phyloP scores from a whole-genome alignment of 768 basidiomycete genomes.

The Trametes coccinea region DNA sequence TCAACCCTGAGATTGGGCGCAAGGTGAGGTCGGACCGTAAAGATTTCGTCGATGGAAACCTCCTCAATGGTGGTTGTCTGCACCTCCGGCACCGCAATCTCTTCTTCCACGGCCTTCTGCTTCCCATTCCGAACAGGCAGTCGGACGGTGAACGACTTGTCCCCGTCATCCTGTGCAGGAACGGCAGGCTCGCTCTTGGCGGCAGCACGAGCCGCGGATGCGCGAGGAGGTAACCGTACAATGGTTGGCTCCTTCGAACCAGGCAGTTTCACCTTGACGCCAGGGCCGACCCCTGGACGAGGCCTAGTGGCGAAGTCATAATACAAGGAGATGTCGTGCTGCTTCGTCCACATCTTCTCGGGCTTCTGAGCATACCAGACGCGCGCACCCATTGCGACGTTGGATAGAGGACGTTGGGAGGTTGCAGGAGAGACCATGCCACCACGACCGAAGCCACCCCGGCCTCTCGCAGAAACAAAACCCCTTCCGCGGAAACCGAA shows the following conservation, averaged over 20 bases:
- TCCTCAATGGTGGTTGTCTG: conserved; percentile 36
- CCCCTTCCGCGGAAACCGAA: conserved; percentile 47
- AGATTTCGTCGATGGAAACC: conserved; percentile 53
- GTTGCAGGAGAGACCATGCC: conserved; percentile 19
- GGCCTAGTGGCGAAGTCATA: conserved; percentile 60
- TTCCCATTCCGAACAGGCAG: conserved; percentile 47
- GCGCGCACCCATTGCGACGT: conserved; percentile 39
- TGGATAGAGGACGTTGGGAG: conserved; percentile 31
- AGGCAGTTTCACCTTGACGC: conserved; percentile 65
- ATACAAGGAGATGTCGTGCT: conserved; percentile 74
- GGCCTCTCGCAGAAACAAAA: conserved; percentile 42
- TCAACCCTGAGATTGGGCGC: conserved; percentile 37
- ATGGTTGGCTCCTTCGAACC: conserved; percentile 43
- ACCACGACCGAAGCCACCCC: conserved; percentile 41
- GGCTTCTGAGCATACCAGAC: conserved; percentile 77
- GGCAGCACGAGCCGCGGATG: conserved; percentile 11
- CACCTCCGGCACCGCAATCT: conserved; percentile 22
- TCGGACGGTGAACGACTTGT: conserved; percentile 50
- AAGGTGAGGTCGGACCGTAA: conserved; percentile 55
- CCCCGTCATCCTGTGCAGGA: conserved; percentile 41
- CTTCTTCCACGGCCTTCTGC: conserved; percentile 34
- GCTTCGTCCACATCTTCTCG: conserved; percentile 82
- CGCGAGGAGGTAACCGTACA: conserved; percentile 40
- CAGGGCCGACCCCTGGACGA: conserved; percentile 54
- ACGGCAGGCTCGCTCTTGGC: conserved; percentile 4